phyloP scores from a whole-genome alignment of 2,329 filamentous ascomycete species.

The Elsinoe ampelina region DNA sequence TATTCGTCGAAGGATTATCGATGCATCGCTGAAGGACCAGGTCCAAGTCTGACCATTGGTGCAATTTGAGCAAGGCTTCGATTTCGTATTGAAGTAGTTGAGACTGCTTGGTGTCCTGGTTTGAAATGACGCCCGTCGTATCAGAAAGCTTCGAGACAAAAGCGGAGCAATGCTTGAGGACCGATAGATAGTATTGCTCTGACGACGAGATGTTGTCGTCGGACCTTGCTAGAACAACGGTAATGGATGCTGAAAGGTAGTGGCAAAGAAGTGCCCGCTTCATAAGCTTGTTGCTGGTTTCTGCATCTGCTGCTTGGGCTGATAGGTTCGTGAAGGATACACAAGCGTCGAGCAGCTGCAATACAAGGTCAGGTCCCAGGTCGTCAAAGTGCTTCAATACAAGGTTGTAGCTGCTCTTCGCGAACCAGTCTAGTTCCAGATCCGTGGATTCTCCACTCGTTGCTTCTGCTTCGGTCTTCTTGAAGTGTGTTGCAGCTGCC shows the following conservation, averaged over 20 bases:
- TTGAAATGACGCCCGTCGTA: slow-evolving; percentile 23
- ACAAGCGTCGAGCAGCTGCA: slow-evolving; percentile 45
- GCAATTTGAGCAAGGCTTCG: slow-evolving; percentile 60
- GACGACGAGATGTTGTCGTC: slow-evolving; percentile 33
- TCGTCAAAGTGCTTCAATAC: slow-evolving; percentile 53
- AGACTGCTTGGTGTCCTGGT: slow-evolving; percentile 47
- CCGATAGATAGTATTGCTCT: slow-evolving; percentile 51
- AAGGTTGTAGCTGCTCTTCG: slow-evolving; percentile 71
- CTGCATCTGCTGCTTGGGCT: slow-evolving; percentile 18
- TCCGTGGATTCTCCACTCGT: slow-evolving; percentile 33
- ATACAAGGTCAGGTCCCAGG: slow-evolving; percentile 46
- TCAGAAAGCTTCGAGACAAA: slow-evolving; percentile 46
- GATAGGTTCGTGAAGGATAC: slow-evolving; percentile 24
- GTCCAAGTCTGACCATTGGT: slow-evolving; percentile 57
- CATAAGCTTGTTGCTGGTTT: slow-evolving; percentile 38
- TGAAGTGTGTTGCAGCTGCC: slow-evolving; percentile 38
- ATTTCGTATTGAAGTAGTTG: slow-evolving; percentile 68
- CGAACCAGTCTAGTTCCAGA: slow-evolving; percentile 73
- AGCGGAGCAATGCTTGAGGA: slow-evolving; percentile 50
- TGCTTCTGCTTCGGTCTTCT: slow-evolving; percentile 27
- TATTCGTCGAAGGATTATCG: slow-evolving; percentile 21
- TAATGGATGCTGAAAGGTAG: slow-evolving; percentile 49
- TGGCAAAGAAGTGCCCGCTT: slow-evolving; percentile 60
- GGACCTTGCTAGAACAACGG: slow-evolving; percentile 40
- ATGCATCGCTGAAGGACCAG: slow-evolving; percentile 45